Percentiles rank a stretch among this genome's conserved stretches.
phyloP scores from a whole-genome alignment of 1,284 basidiomycete genomes.

The Phylloboletellus chloephorus region DNA sequence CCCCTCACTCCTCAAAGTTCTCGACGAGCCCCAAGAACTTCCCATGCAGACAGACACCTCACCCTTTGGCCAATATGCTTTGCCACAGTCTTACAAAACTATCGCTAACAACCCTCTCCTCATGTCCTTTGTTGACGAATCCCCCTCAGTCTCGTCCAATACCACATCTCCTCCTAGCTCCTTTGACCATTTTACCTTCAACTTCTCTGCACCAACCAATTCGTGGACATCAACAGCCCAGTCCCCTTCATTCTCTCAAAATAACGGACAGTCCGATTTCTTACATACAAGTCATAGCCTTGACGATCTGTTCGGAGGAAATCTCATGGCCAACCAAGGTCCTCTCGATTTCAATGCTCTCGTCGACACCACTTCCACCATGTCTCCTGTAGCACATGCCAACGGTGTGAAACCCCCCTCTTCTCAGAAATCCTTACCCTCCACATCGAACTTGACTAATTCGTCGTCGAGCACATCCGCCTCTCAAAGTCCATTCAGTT shows the following conservation, averaged over 20 bases:
- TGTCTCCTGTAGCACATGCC: constrained; percentile 46
- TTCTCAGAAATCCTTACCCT: constrained; percentile 17
- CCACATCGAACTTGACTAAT: constrained; percentile 26
- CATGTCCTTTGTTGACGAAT: constrained; percentile 70
- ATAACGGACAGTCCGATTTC: constrained; percentile 21
- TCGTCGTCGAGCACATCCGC: constrained; percentile 33
- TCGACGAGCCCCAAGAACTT: constrained; percentile 49
- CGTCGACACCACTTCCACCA: constrained; percentile 38
- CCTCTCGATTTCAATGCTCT: constrained; percentile 44
- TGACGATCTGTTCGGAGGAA: constrained; percentile 63
- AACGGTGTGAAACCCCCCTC: constrained; percentile 20
- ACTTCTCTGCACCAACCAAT: constrained; percentile 21
- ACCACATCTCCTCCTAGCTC: constrained; percentile 19
- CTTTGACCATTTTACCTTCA: constrained; percentile 25
- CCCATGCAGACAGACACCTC: constrained; percentile 58
- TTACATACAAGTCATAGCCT: constrained; percentile 36
- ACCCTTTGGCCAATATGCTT: constrained; percentile 32
- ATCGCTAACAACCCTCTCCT: constrained; percentile 74
- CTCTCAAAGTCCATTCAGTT: constrained; percentile 39
- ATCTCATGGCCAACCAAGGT: constrained; percentile 39
- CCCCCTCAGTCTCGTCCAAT: constrained; percentile 23
- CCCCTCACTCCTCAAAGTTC: constrained; percentile 51
- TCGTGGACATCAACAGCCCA: constrained; percentile 36
- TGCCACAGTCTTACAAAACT: constrained; percentile 53
- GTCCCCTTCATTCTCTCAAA: constrained; percentile 34